Evolutionary conservation across 768 basidiomycete species (phyloP).

Genomic region (Termitomyces eurrhizus): DNA sequence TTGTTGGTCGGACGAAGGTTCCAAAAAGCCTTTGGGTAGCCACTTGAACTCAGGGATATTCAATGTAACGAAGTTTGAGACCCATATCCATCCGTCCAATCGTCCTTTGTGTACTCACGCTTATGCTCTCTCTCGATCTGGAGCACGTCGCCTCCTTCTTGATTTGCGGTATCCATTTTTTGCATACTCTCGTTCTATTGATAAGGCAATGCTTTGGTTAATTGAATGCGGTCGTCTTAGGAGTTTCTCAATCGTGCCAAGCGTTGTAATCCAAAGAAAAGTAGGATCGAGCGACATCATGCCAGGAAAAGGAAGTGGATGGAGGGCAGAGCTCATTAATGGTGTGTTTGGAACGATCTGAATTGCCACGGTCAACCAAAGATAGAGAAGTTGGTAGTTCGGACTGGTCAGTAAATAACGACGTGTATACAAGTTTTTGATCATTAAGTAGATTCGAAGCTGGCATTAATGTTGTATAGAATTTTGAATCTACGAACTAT

Average conservation of each 20-base stretch:
- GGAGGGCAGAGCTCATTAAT: slow-evolving; percentile 47
- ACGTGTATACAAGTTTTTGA: neutral
- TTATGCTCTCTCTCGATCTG: slow-evolving; percentile 55
- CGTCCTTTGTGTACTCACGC: slow-evolving; percentile 72
- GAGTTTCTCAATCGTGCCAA: slow-evolving; percentile 64
- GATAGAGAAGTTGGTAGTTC: neutral
- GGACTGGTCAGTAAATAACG: neutral
- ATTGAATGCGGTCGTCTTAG: slow-evolving; percentile 50
- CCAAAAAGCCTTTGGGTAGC: slow-evolving; percentile 32
- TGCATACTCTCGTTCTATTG: slow-evolving; percentile 74
- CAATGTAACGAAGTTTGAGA: slow-evolving; percentile 6
- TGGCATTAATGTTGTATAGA: too few relatives aligned
- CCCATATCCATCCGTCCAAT: slow-evolving; percentile 51
- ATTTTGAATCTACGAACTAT: too few relatives aligned
- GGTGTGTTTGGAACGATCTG: slow-evolving; percentile 36
- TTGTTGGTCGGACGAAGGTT: slow-evolving; percentile 73
- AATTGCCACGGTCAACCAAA: neutral
- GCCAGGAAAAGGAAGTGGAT: slow-evolving; percentile 46
- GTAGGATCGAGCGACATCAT: slow-evolving; percentile 52
- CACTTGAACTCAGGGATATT: slow-evolving; percentile 9
- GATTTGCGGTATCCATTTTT: slow-evolving; percentile 62
- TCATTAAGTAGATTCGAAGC: neutral
- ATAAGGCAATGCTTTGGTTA: slow-evolving; percentile 71
- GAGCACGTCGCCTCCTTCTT: slow-evolving; percentile 57
- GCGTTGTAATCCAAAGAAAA: slow-evolving; percentile 66